Evolutionary conservation across 1,284 basidiomycete species (phyloP), one percentile per base, ranked within the genome.

Genomic region (Ceratorhiza oryzae-sativae): DNA sequence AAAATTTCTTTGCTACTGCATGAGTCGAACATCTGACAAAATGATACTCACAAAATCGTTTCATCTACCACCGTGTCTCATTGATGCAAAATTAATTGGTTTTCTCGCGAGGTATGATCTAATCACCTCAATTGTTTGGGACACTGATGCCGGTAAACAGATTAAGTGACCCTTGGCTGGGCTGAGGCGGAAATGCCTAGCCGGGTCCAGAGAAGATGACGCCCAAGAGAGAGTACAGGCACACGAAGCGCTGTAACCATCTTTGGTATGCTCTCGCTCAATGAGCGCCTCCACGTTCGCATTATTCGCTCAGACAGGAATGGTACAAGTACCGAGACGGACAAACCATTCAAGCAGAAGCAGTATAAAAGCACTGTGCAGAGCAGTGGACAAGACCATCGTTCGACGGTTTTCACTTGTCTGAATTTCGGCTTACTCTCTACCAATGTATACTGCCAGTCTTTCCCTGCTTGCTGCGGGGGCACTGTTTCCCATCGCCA

Each of bases 401-500:
- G 4, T 13, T 20, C 41, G 12, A 6, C 34, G 12, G 18, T 10
- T 13, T 30, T 34, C 27, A n/a, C 34, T 20, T 51, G 36, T 55
- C 27, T 30, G 8, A 5, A 5, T 12, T 30, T 12, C 27, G 5
- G 13, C 25, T 13, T 4, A 39, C 8, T 25, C 20, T 2, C 20
- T n/a, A 6, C 18, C 23, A 36, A 67, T 67, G 63, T 46, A 67
- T 18, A n/a, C 42, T 41, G 36, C 30, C 13, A 10, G 2, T 30
- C 23, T 67, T 45, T 39, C 63, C 25, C 49, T 67, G 23, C 51
- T 67, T 6, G 18, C 25, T 23, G 61, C 32, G 49, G 63, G 63
- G 49, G 32, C 49, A 5, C 18, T 67, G 20, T 36, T 67, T 25
- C 63, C 63, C n/a, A 15, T 36, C 5, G 63, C 49, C 12, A 23